A percentile compares a stretch with the other conserved stretches of the same genome.
These are phyloP conservation scores for Vitis cinerea DNA, from an alignment of 164 flowering plant species.

Conservation along the genomic window DNA sequence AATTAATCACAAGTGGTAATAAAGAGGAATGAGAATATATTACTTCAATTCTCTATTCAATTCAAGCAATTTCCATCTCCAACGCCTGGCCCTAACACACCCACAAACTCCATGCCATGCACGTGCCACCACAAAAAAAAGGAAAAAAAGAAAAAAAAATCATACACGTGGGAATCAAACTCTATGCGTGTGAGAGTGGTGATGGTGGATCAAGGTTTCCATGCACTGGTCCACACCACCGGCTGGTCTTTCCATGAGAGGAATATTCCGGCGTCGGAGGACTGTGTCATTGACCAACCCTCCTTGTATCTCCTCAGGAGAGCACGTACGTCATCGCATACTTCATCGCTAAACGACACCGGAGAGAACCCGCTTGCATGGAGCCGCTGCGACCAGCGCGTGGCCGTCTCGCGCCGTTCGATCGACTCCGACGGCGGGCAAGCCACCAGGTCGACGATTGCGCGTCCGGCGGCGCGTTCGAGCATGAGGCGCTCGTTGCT, in stretches of 20 bases:
- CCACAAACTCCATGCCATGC: slow-evolving; percentile 12
- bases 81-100: background rate
- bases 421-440: slow-evolving; percentile 50
- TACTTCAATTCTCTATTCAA: slow-evolving; percentile 16
- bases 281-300: slow-evolving; percentile 79
- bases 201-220: slow-evolving; percentile 49
- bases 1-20: background rate
- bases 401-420: slow-evolving; percentile 80
- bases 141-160: background rate
- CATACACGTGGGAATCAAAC: slow-evolving; percentile 25
- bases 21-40: slow-evolving; percentile 8
- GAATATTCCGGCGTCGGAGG: slow-evolving; percentile 66
- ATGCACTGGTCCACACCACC: slow-evolving; percentile 91
- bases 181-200: background rate
- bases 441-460: slow-evolving; percentile 72
- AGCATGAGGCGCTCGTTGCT: slow-evolving; percentile 86
- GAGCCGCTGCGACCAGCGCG: slow-evolving; percentile 65
- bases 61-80: slow-evolving; percentile 18
- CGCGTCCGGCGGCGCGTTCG: slow-evolving; percentile 77
- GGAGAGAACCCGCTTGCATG: slow-evolving; percentile 48
- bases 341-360: slow-evolving; percentile 70
- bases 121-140: slow-evolving; percentile 15
- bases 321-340: slow-evolving; percentile 80
- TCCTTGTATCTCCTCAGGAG: slow-evolving; percentile 84
- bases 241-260: slow-evolving; percentile 87